Percentiles rank a stretch among this genome's conserved stretches.
These are phyloP conservation scores for Phaffia rhodozyma DNA, from an alignment of 1,284 basidiomycete species.

Conservation along the genomic window DNA sequence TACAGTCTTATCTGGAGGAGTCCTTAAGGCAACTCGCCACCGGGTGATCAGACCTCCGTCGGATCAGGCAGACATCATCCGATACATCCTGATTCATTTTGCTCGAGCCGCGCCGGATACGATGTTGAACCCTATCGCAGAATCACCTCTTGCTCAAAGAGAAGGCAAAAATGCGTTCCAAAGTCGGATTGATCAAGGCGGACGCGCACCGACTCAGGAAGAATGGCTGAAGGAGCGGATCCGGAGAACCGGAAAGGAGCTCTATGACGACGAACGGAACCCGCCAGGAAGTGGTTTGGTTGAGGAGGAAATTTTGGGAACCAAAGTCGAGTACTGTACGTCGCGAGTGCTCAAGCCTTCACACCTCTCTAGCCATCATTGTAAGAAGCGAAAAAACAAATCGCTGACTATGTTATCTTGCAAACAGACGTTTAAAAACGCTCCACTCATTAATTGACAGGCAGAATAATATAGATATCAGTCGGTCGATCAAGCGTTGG, in stretches of 20 bases:
- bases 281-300: constrained; percentile 19
- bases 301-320: constrained; percentile 22
- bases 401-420: no score
- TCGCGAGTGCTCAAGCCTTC: background rate
- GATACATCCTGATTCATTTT: constrained; percentile 24
- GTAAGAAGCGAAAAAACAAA: no score
- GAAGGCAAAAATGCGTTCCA: constrained; percentile 22
- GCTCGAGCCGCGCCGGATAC: constrained; percentile 19
- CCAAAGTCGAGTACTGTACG: constrained; percentile 24
- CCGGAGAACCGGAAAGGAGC: constrained; percentile 22
- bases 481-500: no score
- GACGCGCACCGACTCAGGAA: constrained; percentile 23
- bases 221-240: constrained; percentile 24
- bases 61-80: constrained; percentile 21
- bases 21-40: constrained; percentile 18
- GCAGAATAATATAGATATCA: no score
- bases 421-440: no score
- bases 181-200: constrained; percentile 22
- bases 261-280: constrained; percentile 20
- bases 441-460: no score
- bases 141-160: constrained; percentile 21
- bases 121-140: constrained; percentile 20
- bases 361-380: no score
- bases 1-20: constrained; percentile 4
- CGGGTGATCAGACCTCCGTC: constrained; percentile 21